Evolutionary conservation across 1,284 basidiomycete genomes (phyloP).

Genomic region (Fomitopsis palustris): DNA sequence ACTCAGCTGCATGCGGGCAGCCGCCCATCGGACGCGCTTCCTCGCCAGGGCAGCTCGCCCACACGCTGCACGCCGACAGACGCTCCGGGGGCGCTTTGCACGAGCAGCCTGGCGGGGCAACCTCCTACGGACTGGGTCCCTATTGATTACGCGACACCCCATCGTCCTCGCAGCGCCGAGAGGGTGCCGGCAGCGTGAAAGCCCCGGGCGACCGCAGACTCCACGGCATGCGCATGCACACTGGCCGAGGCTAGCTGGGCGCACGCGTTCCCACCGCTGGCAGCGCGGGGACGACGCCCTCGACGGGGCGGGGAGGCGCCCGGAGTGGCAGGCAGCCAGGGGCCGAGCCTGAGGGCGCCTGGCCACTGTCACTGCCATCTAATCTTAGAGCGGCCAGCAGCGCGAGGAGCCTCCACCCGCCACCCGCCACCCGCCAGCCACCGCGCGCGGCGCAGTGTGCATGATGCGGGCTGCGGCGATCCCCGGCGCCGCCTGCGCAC

Average conservation of each 20-base stretch:
- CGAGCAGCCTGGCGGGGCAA: not conserved
- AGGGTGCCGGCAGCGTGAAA: not conserved
- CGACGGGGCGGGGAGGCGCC: not conserved
- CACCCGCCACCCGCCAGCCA: not conserved
- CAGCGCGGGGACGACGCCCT: not conserved
- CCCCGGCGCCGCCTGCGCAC: not conserved
- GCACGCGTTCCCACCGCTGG: not conserved
- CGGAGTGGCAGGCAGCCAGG: not conserved
- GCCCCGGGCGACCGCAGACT: not conserved
- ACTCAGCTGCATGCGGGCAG: not conserved
- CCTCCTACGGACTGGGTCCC: not conserved
- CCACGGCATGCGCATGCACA: not conserved
- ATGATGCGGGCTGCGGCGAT: not conserved
- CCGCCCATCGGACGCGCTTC: not conserved
- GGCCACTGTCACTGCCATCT: not conserved
- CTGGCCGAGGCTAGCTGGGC: not conserved
- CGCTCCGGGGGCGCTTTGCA: not conserved
- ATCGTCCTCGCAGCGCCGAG: not conserved
- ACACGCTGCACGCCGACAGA: not conserved
- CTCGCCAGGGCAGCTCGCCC: not conserved
- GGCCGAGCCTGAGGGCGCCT: not conserved
- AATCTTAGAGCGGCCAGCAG: not conserved
- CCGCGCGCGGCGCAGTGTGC: not conserved
- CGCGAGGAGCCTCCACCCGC: not conserved
- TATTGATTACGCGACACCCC: not conserved